Base-by-base conservation (phyloP, 139 green algal genomes). In the Micractinium sp. region DNA sequence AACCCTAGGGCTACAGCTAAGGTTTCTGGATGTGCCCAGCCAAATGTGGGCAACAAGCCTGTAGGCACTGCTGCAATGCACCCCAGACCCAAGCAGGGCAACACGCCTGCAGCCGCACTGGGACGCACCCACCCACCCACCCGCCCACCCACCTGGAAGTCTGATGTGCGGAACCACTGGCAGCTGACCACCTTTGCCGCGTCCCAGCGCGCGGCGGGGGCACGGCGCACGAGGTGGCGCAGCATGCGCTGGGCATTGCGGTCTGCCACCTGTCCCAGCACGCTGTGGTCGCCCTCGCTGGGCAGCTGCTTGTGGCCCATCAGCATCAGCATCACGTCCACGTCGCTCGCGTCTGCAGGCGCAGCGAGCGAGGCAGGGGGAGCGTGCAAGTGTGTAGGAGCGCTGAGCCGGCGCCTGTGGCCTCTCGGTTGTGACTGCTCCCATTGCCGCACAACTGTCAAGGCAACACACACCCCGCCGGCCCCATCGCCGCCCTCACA, bases 231-330 rank as follows among this genome's bases (percentile, higher is more conserved):
- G 29, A 90, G 86, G 86, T 90, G 76, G 38, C 86, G 77, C 61
- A 90, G 86, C 86, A 90, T 36, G 36, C 86, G 77, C 86, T 90
- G 86, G 35, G 77, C 78, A 3, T 81, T 77, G 35, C 53, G 53
- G 47, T 84, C 78, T 0, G 78, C n/a, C 15, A 84, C 67, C 78
- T 66, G 41, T 27, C 23, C 86, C 76, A 89, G 60, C 86, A 89
- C 86, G 31, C 38, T 78, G 71, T 25, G 5, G 23, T 89, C 36
- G 5, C 86, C 86, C 61, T 91, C 71, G 61, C 77, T 86, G 87
- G 87, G 87, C 67, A 90, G 87, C 87, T 36, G 67, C 80, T 63
- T 61, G 87, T 87, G 67, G 77, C 80, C 87, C 87, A 90, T 74
- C 87, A 90, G 67, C 87, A 82, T 75, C 31, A 31, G 36, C 78